Evolutionary conservation across 2,329 filamentous ascomycete genomes (phyloP).

Genomic region (Aureobasidium lini): DNA sequence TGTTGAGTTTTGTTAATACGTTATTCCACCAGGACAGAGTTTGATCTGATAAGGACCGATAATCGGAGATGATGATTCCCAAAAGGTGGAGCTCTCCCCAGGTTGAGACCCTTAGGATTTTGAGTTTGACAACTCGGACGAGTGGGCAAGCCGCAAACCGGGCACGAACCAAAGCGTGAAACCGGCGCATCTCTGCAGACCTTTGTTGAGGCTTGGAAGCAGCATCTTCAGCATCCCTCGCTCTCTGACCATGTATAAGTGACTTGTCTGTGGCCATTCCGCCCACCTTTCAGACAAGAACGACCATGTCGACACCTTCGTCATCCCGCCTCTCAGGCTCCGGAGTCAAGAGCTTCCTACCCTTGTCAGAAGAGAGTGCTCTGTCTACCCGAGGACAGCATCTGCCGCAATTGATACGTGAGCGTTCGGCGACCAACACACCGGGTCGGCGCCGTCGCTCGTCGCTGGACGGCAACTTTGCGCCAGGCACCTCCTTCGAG

Average conservation of each 20-base stretch:
- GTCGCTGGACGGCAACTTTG: slow-evolving; percentile 13
- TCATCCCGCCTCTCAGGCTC: slow-evolving; percentile 10
- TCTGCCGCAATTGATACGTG: slow-evolving; percentile 29
- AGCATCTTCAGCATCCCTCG: not conserved
- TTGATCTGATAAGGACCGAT: slow-evolving; percentile 5
- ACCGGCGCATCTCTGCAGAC: not conserved
- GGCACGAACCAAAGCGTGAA: not conserved
- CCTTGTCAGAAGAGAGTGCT: slow-evolving; percentile 31
- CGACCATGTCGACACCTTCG: slow-evolving; percentile 6
- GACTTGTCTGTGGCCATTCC: not conserved
- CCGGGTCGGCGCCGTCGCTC: slow-evolving; percentile 7
- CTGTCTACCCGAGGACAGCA: slow-evolving; percentile 39
- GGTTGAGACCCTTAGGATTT: not conserved
- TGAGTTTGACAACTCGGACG: not conserved
- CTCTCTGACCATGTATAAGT: not conserved
- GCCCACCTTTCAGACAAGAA: not conserved
- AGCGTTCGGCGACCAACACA: slow-evolving; percentile 20
- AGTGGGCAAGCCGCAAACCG: not conserved
- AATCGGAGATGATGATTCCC: not conserved
- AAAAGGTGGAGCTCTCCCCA: not conserved
- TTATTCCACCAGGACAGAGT: not conserved
- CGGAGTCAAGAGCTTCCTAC: slow-evolving; percentile 34
- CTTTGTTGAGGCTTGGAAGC: not conserved
- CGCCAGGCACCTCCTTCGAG: not conserved
- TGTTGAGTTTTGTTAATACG: not conserved